These are phyloP conservation scores for Ophiostoma sp. DNA, from an alignment of 2,329 filamentous ascomycete genomes.

Conservation along the genomic window DNA sequence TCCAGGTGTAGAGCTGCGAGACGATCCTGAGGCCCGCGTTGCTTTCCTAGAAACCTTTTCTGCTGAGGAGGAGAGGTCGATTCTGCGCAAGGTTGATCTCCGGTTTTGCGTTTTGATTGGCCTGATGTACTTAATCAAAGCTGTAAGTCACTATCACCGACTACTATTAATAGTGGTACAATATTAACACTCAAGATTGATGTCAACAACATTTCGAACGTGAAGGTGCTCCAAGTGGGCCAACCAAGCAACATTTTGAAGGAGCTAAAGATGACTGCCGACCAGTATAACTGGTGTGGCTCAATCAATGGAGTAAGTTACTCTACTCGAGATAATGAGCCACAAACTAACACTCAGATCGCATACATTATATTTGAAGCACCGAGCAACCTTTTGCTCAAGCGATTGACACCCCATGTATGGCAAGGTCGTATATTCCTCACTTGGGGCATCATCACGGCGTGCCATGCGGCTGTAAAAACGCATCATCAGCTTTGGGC, in stretches of 20 bases:
- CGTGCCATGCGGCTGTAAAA: slow-evolving; percentile 14
- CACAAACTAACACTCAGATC: slow-evolving; percentile 14
- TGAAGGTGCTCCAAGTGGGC: slow-evolving; percentile 39
- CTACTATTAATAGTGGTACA: slow-evolving; percentile 39
- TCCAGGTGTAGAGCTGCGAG: slow-evolving; percentile 16
- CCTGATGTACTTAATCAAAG: slow-evolving; percentile 40
- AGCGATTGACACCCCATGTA: slow-evolving; percentile 28
- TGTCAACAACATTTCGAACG: slow-evolving; percentile 13
- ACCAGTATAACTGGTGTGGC: slow-evolving; percentile 40
- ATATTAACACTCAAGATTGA: slow-evolving; percentile 30
- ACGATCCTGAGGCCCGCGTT: slow-evolving; percentile 28
- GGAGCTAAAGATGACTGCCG: slow-evolving; percentile 37
- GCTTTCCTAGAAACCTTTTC: slow-evolving; percentile 37
- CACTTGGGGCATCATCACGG: slow-evolving; percentile 21
- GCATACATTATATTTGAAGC: slow-evolving; percentile 36
- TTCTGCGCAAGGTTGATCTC: slow-evolving; percentile 39
- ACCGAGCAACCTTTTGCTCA: slow-evolving; percentile 53
- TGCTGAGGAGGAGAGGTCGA: slow-evolving; percentile 35
- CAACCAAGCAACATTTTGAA: slow-evolving; percentile 35
- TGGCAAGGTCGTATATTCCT: slow-evolving; percentile 20
- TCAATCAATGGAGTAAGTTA: slow-evolving; percentile 37
- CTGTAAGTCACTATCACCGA: slow-evolving; percentile 28
- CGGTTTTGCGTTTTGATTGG: slow-evolving; percentile 38
- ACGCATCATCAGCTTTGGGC: slow-evolving; percentile 16
- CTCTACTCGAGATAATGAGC: neutral